Conservation (phyloP, 805 yeast species). For the Wickerhamiella domercqiae region DNA sequence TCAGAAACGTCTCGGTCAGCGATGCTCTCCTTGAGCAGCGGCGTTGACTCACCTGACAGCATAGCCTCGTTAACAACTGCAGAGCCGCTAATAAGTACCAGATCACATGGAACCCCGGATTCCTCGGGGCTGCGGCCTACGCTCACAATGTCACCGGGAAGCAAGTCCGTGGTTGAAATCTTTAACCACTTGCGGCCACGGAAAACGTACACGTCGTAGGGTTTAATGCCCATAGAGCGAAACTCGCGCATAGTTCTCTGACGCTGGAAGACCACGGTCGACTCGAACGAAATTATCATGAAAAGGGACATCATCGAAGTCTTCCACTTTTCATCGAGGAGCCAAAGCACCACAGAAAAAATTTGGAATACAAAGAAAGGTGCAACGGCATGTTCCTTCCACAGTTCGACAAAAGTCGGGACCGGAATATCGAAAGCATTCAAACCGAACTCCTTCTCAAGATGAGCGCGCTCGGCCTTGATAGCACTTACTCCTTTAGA, state of each 20-base stretch:
- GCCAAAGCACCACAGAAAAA: constrained; percentile 90
- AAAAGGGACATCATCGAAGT: constrained; percentile 79
- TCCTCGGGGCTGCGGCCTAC: constrained; percentile 81
- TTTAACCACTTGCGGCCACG: constrained; percentile 59
- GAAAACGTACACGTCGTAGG: constrained; percentile 59
- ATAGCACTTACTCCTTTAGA: constrained; percentile 33
- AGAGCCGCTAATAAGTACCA: constrained; percentile 71
- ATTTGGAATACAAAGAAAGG: constrained; percentile 95
- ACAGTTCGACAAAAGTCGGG: constrained; percentile 78
- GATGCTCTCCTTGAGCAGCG: constrained; percentile 82
- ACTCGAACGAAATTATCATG: constrained; percentile 87
- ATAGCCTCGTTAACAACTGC: constrained; percentile 97
- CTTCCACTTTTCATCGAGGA: constrained; percentile 94
- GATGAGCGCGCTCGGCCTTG: constrained; percentile 21
- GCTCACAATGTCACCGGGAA: constrained; percentile 84
- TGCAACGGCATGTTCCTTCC: constrained; percentile 95
- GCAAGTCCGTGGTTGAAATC: constrained; percentile 53
- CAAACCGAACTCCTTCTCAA: constrained; percentile 53
- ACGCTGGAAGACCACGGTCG: constrained; percentile 89
- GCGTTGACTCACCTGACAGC: constrained; percentile 98
- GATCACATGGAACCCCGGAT: constrained; percentile 86
- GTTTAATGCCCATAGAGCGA: constrained; percentile 93
- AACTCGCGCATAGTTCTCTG: constrained; percentile 88
- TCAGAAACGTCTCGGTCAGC: constrained; percentile 66
- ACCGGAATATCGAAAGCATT: constrained; percentile 90